Conservation (phyloP, 2,329 filamentous ascomycete species). For the Dactylonectria estremocensis region DNA sequence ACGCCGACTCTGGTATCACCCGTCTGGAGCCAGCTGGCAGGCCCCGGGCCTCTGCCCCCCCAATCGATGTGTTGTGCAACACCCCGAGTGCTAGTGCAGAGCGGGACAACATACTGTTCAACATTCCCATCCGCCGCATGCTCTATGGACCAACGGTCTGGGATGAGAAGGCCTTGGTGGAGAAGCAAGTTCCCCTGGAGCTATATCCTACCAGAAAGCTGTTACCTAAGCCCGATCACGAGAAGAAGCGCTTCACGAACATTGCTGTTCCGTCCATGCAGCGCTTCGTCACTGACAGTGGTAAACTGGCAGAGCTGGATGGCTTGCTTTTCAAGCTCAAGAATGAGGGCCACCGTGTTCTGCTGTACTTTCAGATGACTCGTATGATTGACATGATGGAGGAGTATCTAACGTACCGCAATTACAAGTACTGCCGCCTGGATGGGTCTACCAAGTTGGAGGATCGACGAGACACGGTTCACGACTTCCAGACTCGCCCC, state of each 20-base stretch:
- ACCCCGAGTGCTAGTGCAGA: conserved; percentile 77
- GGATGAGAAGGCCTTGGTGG: conserved; percentile 83
- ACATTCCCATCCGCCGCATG: conserved; percentile 78
- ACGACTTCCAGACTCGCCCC: conserved; percentile 94
- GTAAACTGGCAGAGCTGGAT: conserved; percentile 94
- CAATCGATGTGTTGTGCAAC: conserved; percentile 84
- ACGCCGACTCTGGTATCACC: conserved; percentile 79
- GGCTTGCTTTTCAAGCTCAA: conserved; percentile 90
- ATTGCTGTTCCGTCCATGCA: conserved; percentile 97
- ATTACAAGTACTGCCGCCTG: conserved; percentile 98
- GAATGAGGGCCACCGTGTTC: conserved; percentile 90
- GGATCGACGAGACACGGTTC: conserved; percentile 94
- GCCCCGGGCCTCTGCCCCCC: conserved; percentile 86
- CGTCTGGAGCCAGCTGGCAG: conserved; percentile 86
- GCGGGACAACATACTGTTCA: conserved; percentile 84
- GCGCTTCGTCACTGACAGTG: conserved; percentile 97
- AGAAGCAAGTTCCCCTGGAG: conserved; percentile 77
- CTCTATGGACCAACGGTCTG: conserved; percentile 77
- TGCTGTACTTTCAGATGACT: conserved; percentile 99
- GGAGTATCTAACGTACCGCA: conserved; percentile 97
- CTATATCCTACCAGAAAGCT: conserved; percentile 75
- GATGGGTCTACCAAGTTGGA: conserved; percentile 98
- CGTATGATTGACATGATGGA: conserved; percentile 99
- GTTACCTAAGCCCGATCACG: conserved; percentile 84
- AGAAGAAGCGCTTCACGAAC: conserved; percentile 88